A percentile compares a stretch with the other conserved stretches of the same genome.
These are phyloP conservation scores for Sporisorium scitamineum DNA, from an alignment of 1,284 basidiomycete genomes.

Conservation along the genomic window DNA sequence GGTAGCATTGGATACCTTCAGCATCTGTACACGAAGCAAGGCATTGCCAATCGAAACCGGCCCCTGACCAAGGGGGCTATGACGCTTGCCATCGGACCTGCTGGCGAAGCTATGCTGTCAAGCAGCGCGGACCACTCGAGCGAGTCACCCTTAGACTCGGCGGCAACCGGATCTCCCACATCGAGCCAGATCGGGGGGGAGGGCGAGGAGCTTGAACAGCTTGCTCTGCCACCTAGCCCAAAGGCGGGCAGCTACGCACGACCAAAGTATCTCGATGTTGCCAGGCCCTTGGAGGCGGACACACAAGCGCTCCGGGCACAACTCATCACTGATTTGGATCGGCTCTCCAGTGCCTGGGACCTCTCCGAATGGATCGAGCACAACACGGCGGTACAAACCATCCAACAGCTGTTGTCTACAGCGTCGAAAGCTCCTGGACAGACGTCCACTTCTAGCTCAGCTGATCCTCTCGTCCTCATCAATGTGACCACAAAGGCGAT, in stretches of 20 bases:
- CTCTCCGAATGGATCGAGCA: constrained; percentile 17
- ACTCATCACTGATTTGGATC: constrained; percentile 27
- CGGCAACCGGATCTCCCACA: background rate
- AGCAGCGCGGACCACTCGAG: background rate
- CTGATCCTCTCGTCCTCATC: constrained; percentile 32
- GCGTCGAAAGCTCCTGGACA: background rate
- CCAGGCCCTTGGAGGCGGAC: constrained; percentile 55
- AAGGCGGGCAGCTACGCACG: constrained; percentile 23
- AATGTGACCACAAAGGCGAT: constrained; percentile 48
- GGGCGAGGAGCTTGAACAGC: constrained; percentile 14
- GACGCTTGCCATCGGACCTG: constrained; percentile 53
- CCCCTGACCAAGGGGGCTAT: constrained; percentile 40
- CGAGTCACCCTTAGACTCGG: background rate
- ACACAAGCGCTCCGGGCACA: constrained; percentile 29
- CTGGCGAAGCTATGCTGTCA: constrained; percentile 41
- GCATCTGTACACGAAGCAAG: constrained; percentile 58
- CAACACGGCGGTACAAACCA: background rate
- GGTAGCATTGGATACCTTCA: constrained; percentile 61
- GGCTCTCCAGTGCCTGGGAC: constrained; percentile 11
- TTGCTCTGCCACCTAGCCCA: constrained; percentile 44
- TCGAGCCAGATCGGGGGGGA: constrained; percentile 15
- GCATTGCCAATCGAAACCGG: constrained; percentile 51
- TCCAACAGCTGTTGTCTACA: constrained; percentile 13
- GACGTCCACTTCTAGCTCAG: background rate
- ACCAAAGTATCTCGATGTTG: constrained; percentile 38